These are phyloP conservation scores for Lodderomyces metapsilosis DNA, from an alignment of 1,139 yeast species.

Conservation along the genomic window DNA sequence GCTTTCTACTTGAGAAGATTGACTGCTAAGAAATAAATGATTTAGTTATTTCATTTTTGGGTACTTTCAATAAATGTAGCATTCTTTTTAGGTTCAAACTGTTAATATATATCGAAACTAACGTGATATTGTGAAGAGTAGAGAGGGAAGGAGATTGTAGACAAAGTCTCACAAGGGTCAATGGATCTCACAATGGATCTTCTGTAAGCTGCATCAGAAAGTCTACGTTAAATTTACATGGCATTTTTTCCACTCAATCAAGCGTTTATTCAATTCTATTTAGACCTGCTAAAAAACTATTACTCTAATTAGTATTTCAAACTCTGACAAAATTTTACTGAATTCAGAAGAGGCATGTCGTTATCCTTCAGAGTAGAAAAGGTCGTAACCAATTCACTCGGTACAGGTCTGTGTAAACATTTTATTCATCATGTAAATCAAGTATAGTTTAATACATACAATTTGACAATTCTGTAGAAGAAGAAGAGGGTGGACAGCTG, in stretches of 20 bases:
- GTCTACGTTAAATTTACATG: not conserved
- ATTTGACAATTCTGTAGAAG: not conserved
- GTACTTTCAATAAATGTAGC: slow-evolving; percentile 4
- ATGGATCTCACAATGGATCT: no score
- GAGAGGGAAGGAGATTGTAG: no score
- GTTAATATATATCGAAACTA: slow-evolving; percentile 5
- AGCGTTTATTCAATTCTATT: slow-evolving; percentile 1
- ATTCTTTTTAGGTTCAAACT: slow-evolving; percentile 5
- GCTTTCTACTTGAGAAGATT: slow-evolving; percentile 99
- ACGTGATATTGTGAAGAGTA: not conserved
- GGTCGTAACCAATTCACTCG: slow-evolving; percentile 23
- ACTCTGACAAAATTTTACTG: not conserved
- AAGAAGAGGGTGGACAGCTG: not conserved
- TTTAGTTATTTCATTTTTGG: slow-evolving; percentile 4
- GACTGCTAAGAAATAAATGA: slow-evolving; percentile 92
- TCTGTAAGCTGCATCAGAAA: no score
- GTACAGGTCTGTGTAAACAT: slow-evolving; percentile 62
- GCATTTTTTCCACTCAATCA: not conserved
- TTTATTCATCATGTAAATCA: slow-evolving; percentile 17
- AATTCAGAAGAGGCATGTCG: slow-evolving; percentile 40
- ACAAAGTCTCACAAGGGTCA: no score
- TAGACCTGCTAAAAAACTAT: not conserved
- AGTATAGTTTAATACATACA: not conserved
- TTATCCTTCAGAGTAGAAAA: slow-evolving; percentile 30
- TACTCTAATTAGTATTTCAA: not conserved